Evolutionary conservation across 805 yeast species (phyloP), one percentile per base, ranked within the genome.

Genomic region (Ogataea degrootiae): DNA sequence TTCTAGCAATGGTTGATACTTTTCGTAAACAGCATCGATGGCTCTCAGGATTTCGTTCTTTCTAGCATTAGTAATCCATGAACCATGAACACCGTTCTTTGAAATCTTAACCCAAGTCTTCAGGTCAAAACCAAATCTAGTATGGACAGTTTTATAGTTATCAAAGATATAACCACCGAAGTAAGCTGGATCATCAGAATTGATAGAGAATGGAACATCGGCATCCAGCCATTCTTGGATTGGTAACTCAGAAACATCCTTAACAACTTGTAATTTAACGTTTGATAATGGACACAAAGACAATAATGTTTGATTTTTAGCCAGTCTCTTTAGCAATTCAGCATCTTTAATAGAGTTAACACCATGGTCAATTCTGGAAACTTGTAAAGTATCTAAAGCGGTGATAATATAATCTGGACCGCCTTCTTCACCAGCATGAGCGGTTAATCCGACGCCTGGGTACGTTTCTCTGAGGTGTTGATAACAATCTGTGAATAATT

Each of bases 361-460:
- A 46, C 95, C 95, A 60, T 87, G 96, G 60, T 87, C 96, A 47
- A 87, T 83, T 65, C 96, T 77, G 34, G 82, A 73, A 23, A 79
- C 87, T 1, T 78, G 72, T 48, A 85, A 73, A 41, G 72, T 48
- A 56, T 84, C 83, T 51, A 87, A 67, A 2, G 94, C 69, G 45
- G 73, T 74, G 9, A 68, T 49, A 26, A 87, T 86, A 55, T 71
- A 85, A n/a, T 79, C 75, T 38, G 88, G 81, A 53, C 84, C 87
- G 45, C 92, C 95, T 70, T 87, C 95, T 67, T 87, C 96, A 58
- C 96, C 96, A 2, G 94, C 95, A 60, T 87, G 96, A 2, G 96
- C 92, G 35, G 95, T 87, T 46, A 85, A 71, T 37, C 80, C 75
- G 46, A 83, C 75, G 22, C 76, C 67, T 22, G 83, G 79, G 58